Conservation (phyloP, 306 rosid genomes). For the Begonia loranthoides region DNA sequence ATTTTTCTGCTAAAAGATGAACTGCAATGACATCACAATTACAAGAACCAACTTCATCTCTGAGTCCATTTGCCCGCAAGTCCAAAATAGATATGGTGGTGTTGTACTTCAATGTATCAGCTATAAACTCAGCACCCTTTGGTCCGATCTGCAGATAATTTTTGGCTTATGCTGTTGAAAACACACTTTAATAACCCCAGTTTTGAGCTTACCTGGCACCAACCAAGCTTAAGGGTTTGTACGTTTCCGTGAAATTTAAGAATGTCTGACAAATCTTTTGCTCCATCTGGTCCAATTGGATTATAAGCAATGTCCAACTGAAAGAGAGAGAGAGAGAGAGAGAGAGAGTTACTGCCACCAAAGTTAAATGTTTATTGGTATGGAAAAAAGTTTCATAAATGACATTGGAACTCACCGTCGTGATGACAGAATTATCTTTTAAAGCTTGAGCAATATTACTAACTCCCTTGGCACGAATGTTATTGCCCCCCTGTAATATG, state of each 20-base stretch:
- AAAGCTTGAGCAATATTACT: conserved; percentile 54
- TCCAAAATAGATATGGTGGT: conserved; percentile 77
- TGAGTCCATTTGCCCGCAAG: conserved; percentile 80
- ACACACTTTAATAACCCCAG: not conserved
- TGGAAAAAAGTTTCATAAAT: conserved; percentile 1
- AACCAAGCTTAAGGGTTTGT: conserved; percentile 84
- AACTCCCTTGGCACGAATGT: conserved; percentile 64
- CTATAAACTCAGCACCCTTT: conserved; percentile 78
- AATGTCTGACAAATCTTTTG: conserved; percentile 76
- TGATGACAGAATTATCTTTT: conserved; percentile 70
- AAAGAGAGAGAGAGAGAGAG: conserved; percentile 8
- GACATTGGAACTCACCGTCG: conserved; percentile 42
- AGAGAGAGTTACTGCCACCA: not conserved
- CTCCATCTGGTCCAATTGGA: conserved; percentile 98
- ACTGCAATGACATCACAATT: not conserved
- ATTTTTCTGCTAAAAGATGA: not conserved
- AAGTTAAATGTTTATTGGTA: not conserved
- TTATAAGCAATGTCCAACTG: conserved; percentile 91
- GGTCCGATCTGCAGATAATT: conserved; percentile 64
- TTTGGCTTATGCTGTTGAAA: conserved; percentile 4
- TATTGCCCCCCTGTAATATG: conserved; percentile 76
- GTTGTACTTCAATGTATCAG: conserved; percentile 85
- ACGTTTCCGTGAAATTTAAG: conserved; percentile 80
- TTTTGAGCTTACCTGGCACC: conserved; percentile 77
- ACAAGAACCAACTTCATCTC: conserved; percentile 62